phyloP scores from a whole-genome alignment of 2,329 filamentous ascomycete species.

The Thielaviopsis populi region DNA sequence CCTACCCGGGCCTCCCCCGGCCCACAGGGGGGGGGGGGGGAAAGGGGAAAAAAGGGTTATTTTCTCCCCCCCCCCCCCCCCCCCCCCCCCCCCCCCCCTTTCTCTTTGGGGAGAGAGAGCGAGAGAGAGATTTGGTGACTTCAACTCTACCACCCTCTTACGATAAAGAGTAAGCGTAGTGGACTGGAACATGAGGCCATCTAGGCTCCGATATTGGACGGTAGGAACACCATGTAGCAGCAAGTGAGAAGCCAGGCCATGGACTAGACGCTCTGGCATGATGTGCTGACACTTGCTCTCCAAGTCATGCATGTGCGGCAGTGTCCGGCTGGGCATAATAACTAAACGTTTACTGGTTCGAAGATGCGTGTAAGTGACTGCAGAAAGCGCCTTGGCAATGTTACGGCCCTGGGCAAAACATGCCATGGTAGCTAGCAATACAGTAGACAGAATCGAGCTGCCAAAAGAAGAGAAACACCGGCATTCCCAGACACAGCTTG shows the following conservation, averaged over 20 bases:
- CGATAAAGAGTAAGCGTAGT: neutral
- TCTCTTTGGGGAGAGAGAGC: no score
- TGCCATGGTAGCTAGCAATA: neutral
- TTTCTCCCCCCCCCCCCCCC: no score
- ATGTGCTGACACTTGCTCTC: no score
- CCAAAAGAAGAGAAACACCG: neutral
- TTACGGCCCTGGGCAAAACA: neutral
- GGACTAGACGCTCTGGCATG: neutral
- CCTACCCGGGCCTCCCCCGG: neutral
- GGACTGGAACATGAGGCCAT: neutral
- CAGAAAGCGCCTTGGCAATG: neutral
- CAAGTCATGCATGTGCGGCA: no score
- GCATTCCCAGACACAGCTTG: neutral
- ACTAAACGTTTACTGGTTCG: no score
- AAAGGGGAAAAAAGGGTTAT: no score
- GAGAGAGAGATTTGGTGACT: no score
- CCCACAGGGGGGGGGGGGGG: no score
- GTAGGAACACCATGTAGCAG: neutral
- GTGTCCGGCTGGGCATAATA: no score
- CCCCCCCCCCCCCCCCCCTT: no score
- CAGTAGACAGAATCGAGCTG: neutral
- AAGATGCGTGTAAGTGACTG: neutral
- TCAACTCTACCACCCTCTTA: no score
- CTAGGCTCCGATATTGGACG: neutral
- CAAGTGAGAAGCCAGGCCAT: neutral